Conservation (phyloP, 805 yeast genomes). For the Candida berthetii region DNA sequence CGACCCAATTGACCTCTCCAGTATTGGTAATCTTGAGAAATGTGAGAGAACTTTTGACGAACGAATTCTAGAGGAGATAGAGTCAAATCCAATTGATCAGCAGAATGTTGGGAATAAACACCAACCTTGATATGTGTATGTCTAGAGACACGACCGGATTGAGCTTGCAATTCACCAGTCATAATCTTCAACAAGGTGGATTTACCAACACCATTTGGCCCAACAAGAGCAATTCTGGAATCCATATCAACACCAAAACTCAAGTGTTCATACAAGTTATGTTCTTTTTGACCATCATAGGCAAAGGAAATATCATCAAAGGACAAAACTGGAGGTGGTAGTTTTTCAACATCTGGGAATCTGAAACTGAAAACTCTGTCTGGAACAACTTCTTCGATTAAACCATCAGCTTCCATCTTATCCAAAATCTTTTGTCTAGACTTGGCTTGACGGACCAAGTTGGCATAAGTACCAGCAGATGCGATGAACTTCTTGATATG, state of each 20-base stretch:
- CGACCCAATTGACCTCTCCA: constrained; percentile 98
- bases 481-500: constrained; percentile 99
- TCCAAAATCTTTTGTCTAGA: constrained; percentile 98
- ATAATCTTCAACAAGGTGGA: constrained; percentile 91
- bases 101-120: constrained; percentile 98
- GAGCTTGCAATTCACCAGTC: constrained; percentile 91
- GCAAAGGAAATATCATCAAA: constrained; percentile 94
- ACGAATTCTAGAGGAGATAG: constrained; percentile 95
- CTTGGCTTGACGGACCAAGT: constrained; percentile 96
- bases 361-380: constrained; percentile 93
- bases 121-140: constrained; percentile 98
- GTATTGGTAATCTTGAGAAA: constrained; percentile 98
- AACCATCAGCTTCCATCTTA: constrained; percentile 99
- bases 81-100: constrained; percentile 94
- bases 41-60: constrained; percentile 82
- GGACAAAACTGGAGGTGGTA: constrained; percentile 98
- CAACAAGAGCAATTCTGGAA: constrained; percentile 95
- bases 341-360: constrained; percentile 92
- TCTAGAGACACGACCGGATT: constrained; percentile 91
- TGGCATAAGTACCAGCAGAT: constrained; percentile 99
- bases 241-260: constrained; percentile 99
- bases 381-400: constrained; percentile 84
- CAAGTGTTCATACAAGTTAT: constrained; percentile 83
- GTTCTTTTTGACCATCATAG: constrained; percentile 76
- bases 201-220: constrained; percentile 99